Evolutionary conservation across 352 stramenopile genomes (phyloP), one percentile per base, ranked within the genome.

Genomic region (Phytophthora tubulina): DNA sequence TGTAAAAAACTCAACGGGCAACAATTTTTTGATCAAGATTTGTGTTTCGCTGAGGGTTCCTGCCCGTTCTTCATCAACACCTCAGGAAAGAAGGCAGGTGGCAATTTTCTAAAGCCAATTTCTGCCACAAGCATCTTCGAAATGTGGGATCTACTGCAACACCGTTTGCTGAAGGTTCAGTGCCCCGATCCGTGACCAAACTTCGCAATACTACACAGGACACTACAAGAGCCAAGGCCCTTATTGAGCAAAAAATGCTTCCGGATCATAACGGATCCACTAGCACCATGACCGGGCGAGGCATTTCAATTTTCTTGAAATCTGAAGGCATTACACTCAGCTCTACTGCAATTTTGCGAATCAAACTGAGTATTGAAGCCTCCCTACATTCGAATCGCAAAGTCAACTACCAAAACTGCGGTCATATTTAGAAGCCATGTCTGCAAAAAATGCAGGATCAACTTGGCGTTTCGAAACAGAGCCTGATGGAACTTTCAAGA

Each of bases 51-150:
- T 2, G 21, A 38, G 14, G 33, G 9, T 50, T 4, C 7, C 27
- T 61, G 60, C 39, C 56, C 56, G 7, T 67, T 67, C 17, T 72
- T 50, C 35, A 42, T 67, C 14, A 68, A 57, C 35, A 14, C 41
- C 17, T 63, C 49, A 33, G 39, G 46, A 2, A 31, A 36, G 8
- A 21, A 21, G 48, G 51, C 21, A 9, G 5, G 8, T 67, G 55
- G 32, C 38, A 72, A 21, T 2, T 57, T 3, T 64, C 67, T 5
- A 68, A 63, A 27, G 48, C 58, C 6, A 71, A 67, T 10, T 57
- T 75, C 4, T 42, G 27, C 4, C 54, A 71, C 61, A 75, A 75
- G 33, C 61, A 75, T 31, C 5, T 67, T 3, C 57, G 51, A 5
- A 36, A 60, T 36, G 51, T 74, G 32, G 59, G 67, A 2, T 67